Conservation (phyloP, 2,329 filamentous ascomycete genomes). For the Arachnopeziza araneosa region DNA sequence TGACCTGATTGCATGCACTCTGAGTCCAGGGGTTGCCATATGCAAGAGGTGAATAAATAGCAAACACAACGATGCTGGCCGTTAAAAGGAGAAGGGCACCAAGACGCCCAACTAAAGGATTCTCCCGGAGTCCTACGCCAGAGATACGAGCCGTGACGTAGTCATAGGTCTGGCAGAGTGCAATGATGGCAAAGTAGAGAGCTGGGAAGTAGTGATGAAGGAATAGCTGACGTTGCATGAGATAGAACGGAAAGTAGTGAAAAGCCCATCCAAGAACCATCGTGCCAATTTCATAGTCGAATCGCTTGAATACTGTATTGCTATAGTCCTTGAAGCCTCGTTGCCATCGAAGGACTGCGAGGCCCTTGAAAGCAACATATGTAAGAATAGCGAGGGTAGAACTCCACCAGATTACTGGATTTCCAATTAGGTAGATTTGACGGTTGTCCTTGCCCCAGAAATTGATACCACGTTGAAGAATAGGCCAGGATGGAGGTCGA, state of each 20-base stretch:
- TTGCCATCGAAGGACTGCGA: slow-evolving; percentile 90
- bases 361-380: slow-evolving; percentile 78
- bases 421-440: slow-evolving; percentile 94
- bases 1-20: slow-evolving; percentile 76
- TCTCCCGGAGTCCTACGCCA: slow-evolving; percentile 60
- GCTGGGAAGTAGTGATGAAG: slow-evolving; percentile 98
- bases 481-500: slow-evolving; percentile 86
- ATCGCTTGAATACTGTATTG: slow-evolving; percentile 81
- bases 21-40: slow-evolving; percentile 96
- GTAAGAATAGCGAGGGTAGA: slow-evolving; percentile 71
- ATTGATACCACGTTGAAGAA: slow-evolving; percentile 91
- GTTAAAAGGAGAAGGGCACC: slow-evolving; percentile 69
- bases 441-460: slow-evolving; percentile 96
- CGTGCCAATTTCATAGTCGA: slow-evolving; percentile 93
- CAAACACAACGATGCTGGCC: slow-evolving; percentile 69
- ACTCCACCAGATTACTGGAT: slow-evolving; percentile 91
- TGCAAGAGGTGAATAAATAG: slow-evolving; percentile 78
- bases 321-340: slow-evolving; percentile 84
- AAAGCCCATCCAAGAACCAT: slow-evolving; percentile 91
- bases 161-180: slow-evolving; percentile 84
- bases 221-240: slow-evolving; percentile 98
- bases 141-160: slow-evolving; percentile 71
- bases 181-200: slow-evolving; percentile 88
- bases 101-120: slow-evolving; percentile 68
- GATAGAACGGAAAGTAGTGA: slow-evolving; percentile 98